Percentiles rank a stretch among this genome's conserved stretches.
Evolutionary conservation across 2,329 filamentous ascomycete species (phyloP).

Genomic region (Exophiala mesophila): DNA sequence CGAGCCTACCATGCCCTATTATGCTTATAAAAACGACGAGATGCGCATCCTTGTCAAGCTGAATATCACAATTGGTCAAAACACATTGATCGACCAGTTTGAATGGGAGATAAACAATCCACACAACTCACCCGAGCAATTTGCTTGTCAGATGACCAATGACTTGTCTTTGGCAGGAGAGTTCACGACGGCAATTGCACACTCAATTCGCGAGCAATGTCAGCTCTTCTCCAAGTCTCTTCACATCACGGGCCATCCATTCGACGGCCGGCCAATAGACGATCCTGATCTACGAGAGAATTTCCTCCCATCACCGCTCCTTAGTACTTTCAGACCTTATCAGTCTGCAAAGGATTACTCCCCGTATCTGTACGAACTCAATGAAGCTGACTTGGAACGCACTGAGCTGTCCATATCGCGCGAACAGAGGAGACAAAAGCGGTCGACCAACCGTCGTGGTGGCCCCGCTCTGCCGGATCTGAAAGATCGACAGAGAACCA

Average conservation of each 20-base stretch:
- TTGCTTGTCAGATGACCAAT: slow-evolving; percentile 80
- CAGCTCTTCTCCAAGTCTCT: slow-evolving; percentile 92
- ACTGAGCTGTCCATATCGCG: slow-evolving; percentile 90
- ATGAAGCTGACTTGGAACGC: slow-evolving; percentile 80
- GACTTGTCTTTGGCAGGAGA: slow-evolving; percentile 90
- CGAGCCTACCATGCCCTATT: slow-evolving; percentile 84
- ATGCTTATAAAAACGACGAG: slow-evolving; percentile 96
- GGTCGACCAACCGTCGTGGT: slow-evolving; percentile 87
- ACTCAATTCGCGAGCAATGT: slow-evolving; percentile 92
- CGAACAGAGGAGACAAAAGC: slow-evolving; percentile 90
- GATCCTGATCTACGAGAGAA: slow-evolving; percentile 82
- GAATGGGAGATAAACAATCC: slow-evolving; percentile 99
- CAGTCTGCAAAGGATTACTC: slow-evolving; percentile 92
- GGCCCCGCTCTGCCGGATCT: slow-evolving; percentile 93
- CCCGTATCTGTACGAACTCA: slow-evolving; percentile 90
- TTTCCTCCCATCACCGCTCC: slow-evolving; percentile 79
- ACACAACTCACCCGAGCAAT: slow-evolving; percentile 88
- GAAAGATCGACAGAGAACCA: slow-evolving; percentile 88
- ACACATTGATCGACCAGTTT: slow-evolving; percentile 93
- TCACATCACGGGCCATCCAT: slow-evolving; percentile 88
- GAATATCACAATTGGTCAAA: slow-evolving; percentile 93
- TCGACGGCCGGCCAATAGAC: slow-evolving; percentile 88
- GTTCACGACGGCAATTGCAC: slow-evolving; percentile 94
- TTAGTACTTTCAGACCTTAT: slow-evolving; percentile 79
- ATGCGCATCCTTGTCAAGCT: slow-evolving; percentile 95